Evolutionary conservation across 2,329 filamentous ascomycete species (phyloP), one percentile per base, ranked within the genome.

Genomic region (Talaromyces sp.): DNA sequence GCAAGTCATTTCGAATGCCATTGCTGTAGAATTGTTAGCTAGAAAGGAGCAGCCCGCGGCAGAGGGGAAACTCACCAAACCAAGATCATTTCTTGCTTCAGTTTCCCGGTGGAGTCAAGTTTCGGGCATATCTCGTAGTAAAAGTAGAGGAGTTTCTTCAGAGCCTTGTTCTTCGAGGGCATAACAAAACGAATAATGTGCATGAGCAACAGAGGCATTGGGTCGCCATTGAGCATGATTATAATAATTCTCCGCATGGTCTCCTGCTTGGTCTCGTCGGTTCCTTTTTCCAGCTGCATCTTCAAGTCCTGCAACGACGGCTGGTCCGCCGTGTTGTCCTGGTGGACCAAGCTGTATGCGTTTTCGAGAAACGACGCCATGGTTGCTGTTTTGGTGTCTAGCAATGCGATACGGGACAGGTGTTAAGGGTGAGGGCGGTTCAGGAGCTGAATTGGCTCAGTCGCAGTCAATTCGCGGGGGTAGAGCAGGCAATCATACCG

Each of bases 131-230:
- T 95, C 80, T 99, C 95, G 76, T 98, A 97, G 82, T 99, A 99
- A 78, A 99, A 95, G 81, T 99, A 99, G 61, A 99, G 86, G 64
- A 99, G 85, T 83, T 99, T 99, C 86, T 99, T 99, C 71, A 99
- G 83, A 50, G 89, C 83, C 82, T 99, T 99, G 78, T 90, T 92
- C 82, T 96, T 97, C 66, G 92, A 96, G 14, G 95, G 95, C 95
- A 99, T 99, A 70, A 99, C 93, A 76, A 99, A 99, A 76, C 95
- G 92, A 77, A 99, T 99, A 73, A 99, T 99, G 81, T 98, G 95
- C 95, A 99, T 99, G 70, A 99, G 87, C 23, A 99, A 84, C 69
- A 92, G 89, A 30, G 93, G 90, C 89, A 99, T 95, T 47, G 95
- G 89, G 74, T 99, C 94, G 69, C 95, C 95, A 76, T 98, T 98